Base-by-base conservation (phyloP, 179 eudicot genomes). In the Silene coronaria region DNA sequence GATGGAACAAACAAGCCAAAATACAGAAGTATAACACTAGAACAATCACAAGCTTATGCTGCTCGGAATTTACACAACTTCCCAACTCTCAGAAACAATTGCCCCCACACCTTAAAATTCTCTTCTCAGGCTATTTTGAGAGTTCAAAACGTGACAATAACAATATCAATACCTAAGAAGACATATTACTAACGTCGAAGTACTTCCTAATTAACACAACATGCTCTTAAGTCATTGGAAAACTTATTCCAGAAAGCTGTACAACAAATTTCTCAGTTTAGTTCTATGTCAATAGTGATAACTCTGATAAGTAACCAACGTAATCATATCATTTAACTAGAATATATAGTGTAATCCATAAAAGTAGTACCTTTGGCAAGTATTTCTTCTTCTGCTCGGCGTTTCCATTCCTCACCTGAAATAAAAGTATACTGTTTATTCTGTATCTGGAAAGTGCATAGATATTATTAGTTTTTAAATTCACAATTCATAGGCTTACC, bases 311-410 rank as follows among this genome's bases (percentile, higher is more conserved):
- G n/a, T n/a, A n/a, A n/a, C n/a, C n/a, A n/a, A n/a, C 12, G n/a
- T n/a, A 22, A 77, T 42, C 45, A 10, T 45, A 36, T 21, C 48
- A 11, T 42, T 42, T 42, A 42, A 42, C 14, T 42, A 42, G 2
- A 42, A 42, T 23, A 6, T 42, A 67, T 69, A 7, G 30, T 17
- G 24, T 7, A 45, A 22, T 53, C 36, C 11, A 28, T 5, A 24
- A 42, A 27, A 73, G 45, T 59, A 79, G 72, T 78, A 96, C 99
- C 99, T 93, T 91, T 45, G 97, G 98, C 77, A 96, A 82, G 83
- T 91, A 96, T 82, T 91, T 96, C 87, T 88, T 76, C 88, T 91
- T 96, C 88, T 96, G 99, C 28, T 87, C 84, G 78, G 92, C 81
- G 72, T 77, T 88, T 74, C 91, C 99, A 80, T 96, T 88, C 83